Evolutionary conservation across 768 basidiomycete genomes (phyloP), one percentile per base, ranked within the genome.

Genomic region (Tulasnella sp.): DNA sequence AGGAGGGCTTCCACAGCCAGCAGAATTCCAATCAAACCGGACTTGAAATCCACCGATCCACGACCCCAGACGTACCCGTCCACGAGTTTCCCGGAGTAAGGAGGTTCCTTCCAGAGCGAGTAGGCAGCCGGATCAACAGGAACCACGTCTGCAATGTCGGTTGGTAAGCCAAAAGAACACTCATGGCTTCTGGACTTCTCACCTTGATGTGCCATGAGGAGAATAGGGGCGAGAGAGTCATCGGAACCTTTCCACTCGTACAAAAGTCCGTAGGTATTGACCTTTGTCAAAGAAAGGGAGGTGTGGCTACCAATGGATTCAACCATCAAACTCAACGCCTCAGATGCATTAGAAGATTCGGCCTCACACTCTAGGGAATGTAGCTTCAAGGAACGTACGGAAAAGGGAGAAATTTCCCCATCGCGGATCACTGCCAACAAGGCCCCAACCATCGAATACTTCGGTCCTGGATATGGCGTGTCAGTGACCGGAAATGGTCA

Each of bases 241-340:
- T 93, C 86, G 4, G 88, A 87, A 1, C 93, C 93, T 74, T 87
- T 85, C 92, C 93, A 94, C 72, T 89, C 88, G 82, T 89, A 92
- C 10, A 93, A 83, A n/a, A 94, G 86, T 0, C 89, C 93, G 80
- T 92, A 92, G 0, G 89, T 92, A 83, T 94, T 93, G 81, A 95
- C 89, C 80, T 89, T 90, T 11, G 90, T 90, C 79, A 92, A 86
- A 40, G 86, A 82, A 67, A 94, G 85, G 11, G 83, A 87, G n/a
- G 85, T 71, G 82, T 92, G 90, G 15, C 91, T 93, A 26, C 73
- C 37, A 26, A 23, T 76, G 29, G 75, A 70, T 61, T 44, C 44
- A 26, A 18, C n/a, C 29, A 10, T 39, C 26, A n/a, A 61, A 61
- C 51, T n/a, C 55, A 10, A 61, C 44, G 78, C 18, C 3, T 10